phyloP scores from a whole-genome alignment of 2,329 filamentous ascomycete genomes.

The Furcasterigmium sp. region DNA sequence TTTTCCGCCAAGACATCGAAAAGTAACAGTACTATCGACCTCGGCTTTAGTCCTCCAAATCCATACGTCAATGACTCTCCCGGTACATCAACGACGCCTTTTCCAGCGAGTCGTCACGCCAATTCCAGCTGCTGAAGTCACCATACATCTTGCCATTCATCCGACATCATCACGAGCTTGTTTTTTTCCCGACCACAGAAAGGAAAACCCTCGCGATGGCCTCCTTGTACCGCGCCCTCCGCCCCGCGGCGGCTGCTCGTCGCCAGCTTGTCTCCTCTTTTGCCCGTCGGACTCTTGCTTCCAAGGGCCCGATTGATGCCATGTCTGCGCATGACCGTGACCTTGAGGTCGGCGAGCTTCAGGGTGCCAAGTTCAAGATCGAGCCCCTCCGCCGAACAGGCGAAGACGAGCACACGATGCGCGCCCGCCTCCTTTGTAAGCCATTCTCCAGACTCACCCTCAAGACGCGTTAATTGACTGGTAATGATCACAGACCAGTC shows the following conservation, averaged over 20 bases:
- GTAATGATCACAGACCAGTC: constrained; percentile 69
- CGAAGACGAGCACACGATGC: constrained; percentile 80
- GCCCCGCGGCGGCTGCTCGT: neutral
- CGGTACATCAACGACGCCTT: no score
- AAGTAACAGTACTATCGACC: no score
- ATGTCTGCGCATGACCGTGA: constrained; percentile 35
- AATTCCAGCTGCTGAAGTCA: no score
- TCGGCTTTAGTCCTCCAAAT: no score
- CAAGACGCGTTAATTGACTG: constrained; percentile 1
- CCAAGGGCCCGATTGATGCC: constrained; percentile 6
- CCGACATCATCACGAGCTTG: no score
- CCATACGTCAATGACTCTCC: no score
- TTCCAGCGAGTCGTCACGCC: no score
- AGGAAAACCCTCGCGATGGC: neutral
- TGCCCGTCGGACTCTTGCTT: neutral
- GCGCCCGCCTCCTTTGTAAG: constrained; percentile 72
- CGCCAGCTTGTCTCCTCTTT: neutral
- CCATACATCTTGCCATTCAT: no score
- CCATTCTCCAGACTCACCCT: constrained; percentile 7
- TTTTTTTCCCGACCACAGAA: no score
- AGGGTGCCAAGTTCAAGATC: constrained; percentile 80
- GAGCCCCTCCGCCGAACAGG: constrained; percentile 82
- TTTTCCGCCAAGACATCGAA: no score
- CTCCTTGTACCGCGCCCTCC: neutral
- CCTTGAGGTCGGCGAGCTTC: constrained; percentile 78